phyloP scores from a whole-genome alignment of 106 monocot genomes.

The Acorus gramineus region DNA sequence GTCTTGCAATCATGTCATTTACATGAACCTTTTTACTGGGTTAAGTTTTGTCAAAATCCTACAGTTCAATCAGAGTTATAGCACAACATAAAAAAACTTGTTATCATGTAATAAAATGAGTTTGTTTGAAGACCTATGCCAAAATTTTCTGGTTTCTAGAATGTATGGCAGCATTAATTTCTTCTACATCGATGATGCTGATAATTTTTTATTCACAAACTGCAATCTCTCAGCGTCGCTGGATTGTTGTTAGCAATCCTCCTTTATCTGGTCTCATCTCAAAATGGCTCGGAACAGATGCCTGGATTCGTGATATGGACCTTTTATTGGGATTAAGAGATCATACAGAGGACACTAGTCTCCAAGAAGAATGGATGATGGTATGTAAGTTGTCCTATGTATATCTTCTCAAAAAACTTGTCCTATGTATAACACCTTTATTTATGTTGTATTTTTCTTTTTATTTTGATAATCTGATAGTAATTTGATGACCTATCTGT shows the following conservation, averaged over 20 bases:
- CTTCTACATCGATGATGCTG: no score
- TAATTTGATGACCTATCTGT: neutral
- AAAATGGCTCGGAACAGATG: conserved; percentile 33
- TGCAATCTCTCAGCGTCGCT: conserved; percentile 22
- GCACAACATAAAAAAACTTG: neutral
- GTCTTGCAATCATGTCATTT: no score
- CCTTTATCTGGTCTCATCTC: conserved; percentile 27
- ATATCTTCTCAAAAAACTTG: neutral
- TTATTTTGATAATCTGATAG: neutral
- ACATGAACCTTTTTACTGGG: no score
- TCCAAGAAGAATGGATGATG: conserved; percentile 27
- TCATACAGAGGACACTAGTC: conserved; percentile 14
- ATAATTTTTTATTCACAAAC: no score
- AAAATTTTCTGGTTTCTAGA: no score
- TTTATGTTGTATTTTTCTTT: neutral
- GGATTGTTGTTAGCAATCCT: conserved; percentile 37
- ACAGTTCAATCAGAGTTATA: neutral
- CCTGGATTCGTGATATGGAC: conserved; percentile 36
- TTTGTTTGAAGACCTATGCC: no score
- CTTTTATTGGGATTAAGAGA: conserved; percentile 30
- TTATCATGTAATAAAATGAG: no score
- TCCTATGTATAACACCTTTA: neutral
- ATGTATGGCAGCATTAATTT: no score
- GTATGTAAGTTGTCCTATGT: neutral
- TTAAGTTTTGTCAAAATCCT: no score